Evolutionary conservation across 129 eudicot genomes (phyloP).

Genomic region (Pseudognaphalium luteoalbum): DNA sequence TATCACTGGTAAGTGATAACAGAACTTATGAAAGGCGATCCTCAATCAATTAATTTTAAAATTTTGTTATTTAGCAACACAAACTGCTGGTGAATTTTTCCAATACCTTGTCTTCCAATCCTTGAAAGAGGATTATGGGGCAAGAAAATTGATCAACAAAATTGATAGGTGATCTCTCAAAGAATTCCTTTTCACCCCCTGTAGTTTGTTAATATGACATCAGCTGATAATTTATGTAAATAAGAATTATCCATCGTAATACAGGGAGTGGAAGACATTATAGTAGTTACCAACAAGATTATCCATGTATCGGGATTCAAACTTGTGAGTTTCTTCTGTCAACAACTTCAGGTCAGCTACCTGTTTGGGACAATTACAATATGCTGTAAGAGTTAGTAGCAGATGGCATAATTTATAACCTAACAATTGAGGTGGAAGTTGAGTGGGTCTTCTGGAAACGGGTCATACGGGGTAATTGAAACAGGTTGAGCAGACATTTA

Average conservation of each 20-base stretch:
- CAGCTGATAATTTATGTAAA: slow-evolving; percentile 1
- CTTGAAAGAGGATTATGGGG: slow-evolving; percentile 93
- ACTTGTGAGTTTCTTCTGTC: slow-evolving; percentile 93
- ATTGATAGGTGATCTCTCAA: slow-evolving; percentile 93
- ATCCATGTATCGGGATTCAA: slow-evolving; percentile 84
- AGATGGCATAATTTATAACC: neutral
- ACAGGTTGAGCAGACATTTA: neutral
- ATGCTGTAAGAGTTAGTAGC: neutral
- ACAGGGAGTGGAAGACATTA: neutral
- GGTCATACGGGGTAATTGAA: neutral
- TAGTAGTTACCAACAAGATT: slow-evolving; percentile 74
- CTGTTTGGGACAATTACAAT: slow-evolving; percentile 43
- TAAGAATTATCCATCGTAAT: neutral
- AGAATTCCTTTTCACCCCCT: slow-evolving; percentile 79
- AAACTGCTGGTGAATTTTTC: neutral
- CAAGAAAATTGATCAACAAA: slow-evolving; percentile 85
- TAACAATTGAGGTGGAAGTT: neutral
- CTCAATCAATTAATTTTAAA: neutral
- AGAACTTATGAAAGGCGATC: neutral
- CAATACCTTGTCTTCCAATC: slow-evolving; percentile 90
- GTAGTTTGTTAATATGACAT: slow-evolving; percentile 14
- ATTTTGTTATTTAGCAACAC: neutral
- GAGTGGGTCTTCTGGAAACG: neutral
- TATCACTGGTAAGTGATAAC: neutral
- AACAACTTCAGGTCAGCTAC: slow-evolving; percentile 78